Base-by-base conservation (phyloP, 208 protist genomes). In the Leishmania turanica region DNA sequence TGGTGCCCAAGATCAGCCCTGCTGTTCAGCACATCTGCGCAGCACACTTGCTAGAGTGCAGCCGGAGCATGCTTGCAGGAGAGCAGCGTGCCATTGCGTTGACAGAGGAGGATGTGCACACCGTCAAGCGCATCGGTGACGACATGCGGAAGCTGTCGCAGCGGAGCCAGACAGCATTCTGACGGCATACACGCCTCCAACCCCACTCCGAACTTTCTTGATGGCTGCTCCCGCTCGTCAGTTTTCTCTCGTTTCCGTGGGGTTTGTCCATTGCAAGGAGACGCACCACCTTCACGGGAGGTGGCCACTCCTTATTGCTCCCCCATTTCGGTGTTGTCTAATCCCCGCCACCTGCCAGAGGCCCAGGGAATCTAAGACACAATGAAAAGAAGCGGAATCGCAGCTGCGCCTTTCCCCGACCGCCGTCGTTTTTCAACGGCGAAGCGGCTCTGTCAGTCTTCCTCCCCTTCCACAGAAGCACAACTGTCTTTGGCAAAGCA, bases 41-140 rank as follows among this genome's bases (percentile, higher is more conserved):
- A 6, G 79, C 90, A 6, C 89, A 95, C 75, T 78, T 96, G 53
- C 84, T 94, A 53, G 90, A 96, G 82, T 89, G 90, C 79, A 92
- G 93, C 74, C 88, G 87, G 17, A 84, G 87, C 34, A 42, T 94
- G 64, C 76, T 95, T 27, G 89, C 82, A 15, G 87, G 86, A 21
- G 90, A 95, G 64, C 81, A 86, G 56, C 87, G 75, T 19, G 73
- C 78, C n/a, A 64, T 84, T 24, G 27, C 77, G 27, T 66, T 93
- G 64, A 84, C 83, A 8, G 81, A 86, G 11, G 66, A 77, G 66
- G 92, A 92, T 56, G 77, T 90, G 73, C 58, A 49, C 64, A 75
- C 82, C 49, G 76, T 95, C 24, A 84, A 84, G 73, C 49, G 37
- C 19, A 79, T 88, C 53, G 87, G 88, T 8, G 81, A 84, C 2